These are phyloP conservation scores for Henckelia pumila DNA, from an alignment of 257 asterid genomes.

Conservation along the genomic window DNA sequence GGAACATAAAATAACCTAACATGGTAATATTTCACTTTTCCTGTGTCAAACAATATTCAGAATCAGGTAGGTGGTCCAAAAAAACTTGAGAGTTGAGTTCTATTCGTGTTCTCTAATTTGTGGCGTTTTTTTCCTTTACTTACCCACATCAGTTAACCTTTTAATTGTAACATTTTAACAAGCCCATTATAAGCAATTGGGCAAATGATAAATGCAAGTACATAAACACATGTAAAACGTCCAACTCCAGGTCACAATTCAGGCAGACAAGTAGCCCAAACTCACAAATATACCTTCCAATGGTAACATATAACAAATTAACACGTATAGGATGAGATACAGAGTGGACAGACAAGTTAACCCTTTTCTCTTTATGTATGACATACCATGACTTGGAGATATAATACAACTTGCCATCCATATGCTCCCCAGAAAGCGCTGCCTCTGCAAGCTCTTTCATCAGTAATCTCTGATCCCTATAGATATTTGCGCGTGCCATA, in stretches of 20 bases:
- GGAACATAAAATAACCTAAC: background rate
- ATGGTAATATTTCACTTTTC: background rate
- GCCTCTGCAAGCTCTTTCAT: constrained; percentile 96
- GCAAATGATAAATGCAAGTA: background rate
- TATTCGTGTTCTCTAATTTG: background rate
- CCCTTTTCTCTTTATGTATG: background rate
- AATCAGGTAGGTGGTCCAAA: background rate
- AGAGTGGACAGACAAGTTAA: constrained; percentile 10
- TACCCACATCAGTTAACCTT: background rate
- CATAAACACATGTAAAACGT: background rate
- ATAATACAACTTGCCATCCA: constrained; percentile 58
- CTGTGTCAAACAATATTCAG: background rate
- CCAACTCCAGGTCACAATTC: background rate
- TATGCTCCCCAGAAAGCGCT: constrained; percentile 72
- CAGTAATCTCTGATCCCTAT: constrained; percentile 64
- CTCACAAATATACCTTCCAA: constrained; percentile 5
- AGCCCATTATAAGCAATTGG: constrained; percentile 3
- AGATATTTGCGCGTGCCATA: constrained; percentile 62
- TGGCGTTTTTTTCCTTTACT: background rate
- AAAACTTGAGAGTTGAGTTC: background rate
- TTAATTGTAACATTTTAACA: background rate
- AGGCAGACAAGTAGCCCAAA: constrained; percentile 11
- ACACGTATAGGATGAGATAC: constrained; percentile 18
- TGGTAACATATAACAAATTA: constrained; percentile 9
- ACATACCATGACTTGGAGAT: constrained; percentile 85